Base-by-base conservation (phyloP, 768 basidiomycete genomes). In the Lanmaoa rubissima region DNA sequence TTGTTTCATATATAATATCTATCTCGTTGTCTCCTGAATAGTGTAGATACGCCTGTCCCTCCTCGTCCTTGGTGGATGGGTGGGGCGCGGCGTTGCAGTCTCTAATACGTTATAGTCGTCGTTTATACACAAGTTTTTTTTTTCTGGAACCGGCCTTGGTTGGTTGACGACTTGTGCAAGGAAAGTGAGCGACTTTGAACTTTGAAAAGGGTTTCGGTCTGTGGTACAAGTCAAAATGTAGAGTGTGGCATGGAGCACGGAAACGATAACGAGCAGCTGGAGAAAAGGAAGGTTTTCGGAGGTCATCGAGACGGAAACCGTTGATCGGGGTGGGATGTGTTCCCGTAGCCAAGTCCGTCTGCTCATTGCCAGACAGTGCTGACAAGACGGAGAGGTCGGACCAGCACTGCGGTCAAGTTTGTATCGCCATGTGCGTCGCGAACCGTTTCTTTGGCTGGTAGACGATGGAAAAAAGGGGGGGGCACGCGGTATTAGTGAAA, bases 31-130 rank as follows among this genome's bases (percentile, higher is more conserved):
- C 55, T 53, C 55, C 24, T 34, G 36, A 17, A 52, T 70, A 73
- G 60, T 65, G 65, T 70, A 73, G 65, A 73, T 65, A 17, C 59
- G 58, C 51, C 50, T 31, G 55, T 60, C 40, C 41, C 21, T 7
- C 16, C 2, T 48, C 17, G 28, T 53, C 53, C 60, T 38, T 32
- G 31, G 47, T 40, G 57, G 53, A 38, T 26, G 40, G 26, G 32
- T 41, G 14, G 34, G 4, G 21, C 19, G 41, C 19, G 58, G 57
- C 48, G 62, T 52, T 59, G 67, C 58, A 55, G 52, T 69, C 58
- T 65, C 67, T 73, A 73, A 73, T 70, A 71, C 64, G 24, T 73
- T 70, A 73, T 73, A 70, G 61, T 70, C 64, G 38, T 72, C 59
- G 64, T 70, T 70, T 70, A 72, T 73, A 69, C 60, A 47, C 19